phyloP scores from a whole-genome alignment of 2,329 filamentous ascomycete genomes.

The Colletotrichum cuscutae region DNA sequence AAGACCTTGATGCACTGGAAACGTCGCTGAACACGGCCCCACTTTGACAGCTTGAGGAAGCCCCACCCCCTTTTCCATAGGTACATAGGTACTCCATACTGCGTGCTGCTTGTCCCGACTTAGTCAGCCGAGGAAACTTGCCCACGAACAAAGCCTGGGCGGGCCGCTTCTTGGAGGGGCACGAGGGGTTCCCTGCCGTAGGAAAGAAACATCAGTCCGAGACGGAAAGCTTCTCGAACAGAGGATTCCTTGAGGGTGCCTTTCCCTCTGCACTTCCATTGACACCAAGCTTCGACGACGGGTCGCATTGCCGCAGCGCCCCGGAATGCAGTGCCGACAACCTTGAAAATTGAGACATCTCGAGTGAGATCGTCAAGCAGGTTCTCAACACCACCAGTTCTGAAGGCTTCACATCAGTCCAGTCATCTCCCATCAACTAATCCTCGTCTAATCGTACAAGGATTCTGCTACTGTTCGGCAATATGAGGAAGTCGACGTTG shows the following conservation, averaged over 20 bases:
- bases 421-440: not conserved
- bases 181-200: not conserved
- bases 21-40: not conserved
- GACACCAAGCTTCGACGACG: not conserved
- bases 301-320: too few species aligned
- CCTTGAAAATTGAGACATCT: not conserved
- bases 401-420: not conserved
- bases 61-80: not conserved
- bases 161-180: not conserved
- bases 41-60: slow-evolving; percentile 4
- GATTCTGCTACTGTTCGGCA: too few species aligned
- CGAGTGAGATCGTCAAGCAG: not conserved
- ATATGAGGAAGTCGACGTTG: not conserved
- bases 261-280: not conserved
- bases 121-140: not conserved
- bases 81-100: too few species aligned
- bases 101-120: not conserved
- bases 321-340: not conserved
- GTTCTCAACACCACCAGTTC: not conserved
- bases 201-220: not conserved
- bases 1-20: slow-evolving; percentile 6
- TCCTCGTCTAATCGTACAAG: not conserved
- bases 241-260: too few species aligned
- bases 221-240: not conserved
- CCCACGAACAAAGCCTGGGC: not conserved